Evolutionary conservation across 2,329 filamentous ascomycete species (phyloP).

Genomic region (Hypoxylon sp.): DNA sequence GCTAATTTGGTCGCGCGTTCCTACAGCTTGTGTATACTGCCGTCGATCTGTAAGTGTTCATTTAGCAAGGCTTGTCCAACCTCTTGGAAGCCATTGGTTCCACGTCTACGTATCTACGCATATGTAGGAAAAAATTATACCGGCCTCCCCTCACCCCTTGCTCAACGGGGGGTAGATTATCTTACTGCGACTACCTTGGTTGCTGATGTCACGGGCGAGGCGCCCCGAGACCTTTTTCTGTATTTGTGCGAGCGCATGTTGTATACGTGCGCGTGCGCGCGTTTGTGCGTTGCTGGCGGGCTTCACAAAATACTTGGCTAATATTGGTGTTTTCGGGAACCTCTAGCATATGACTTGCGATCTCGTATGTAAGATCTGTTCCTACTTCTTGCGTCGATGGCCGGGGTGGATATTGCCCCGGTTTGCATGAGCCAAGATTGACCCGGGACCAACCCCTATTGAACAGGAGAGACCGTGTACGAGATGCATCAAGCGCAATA

Average conservation of each 20-base stretch:
- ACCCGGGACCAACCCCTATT: constrained; percentile 51
- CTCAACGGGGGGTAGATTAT: constrained; percentile 22
- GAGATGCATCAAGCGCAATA: constrained; percentile 97
- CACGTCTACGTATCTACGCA: constrained; percentile 46
- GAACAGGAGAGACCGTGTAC: constrained; percentile 92
- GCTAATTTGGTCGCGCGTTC: constrained; percentile 57
- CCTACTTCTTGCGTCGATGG: constrained; percentile 48
- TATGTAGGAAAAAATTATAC: constrained; percentile 31
- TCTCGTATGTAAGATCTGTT: constrained; percentile 73
- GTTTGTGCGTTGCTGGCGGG: constrained; percentile 36
- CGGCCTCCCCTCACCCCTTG: constrained; percentile 34
- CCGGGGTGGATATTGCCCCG: constrained; percentile 42
- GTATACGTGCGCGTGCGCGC: constrained; percentile 26
- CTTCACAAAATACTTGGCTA: constrained; percentile 56
- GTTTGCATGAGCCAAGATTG: constrained; percentile 50
- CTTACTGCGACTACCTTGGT: constrained; percentile 37
- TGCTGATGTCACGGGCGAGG: constrained; percentile 40
- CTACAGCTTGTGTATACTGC: constrained; percentile 87
- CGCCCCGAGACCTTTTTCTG: constrained; percentile 37
- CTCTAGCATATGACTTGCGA: constrained; percentile 91
- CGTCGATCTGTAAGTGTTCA: constrained; percentile 83
- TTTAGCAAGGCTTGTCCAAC: constrained; percentile 46
- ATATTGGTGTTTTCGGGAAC: constrained; percentile 55
- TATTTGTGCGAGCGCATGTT: constrained; percentile 24
- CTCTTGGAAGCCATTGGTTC: constrained; percentile 48